Conservation (phyloP, 768 basidiomycete species). For the Saitozyma podzolica region DNA sequence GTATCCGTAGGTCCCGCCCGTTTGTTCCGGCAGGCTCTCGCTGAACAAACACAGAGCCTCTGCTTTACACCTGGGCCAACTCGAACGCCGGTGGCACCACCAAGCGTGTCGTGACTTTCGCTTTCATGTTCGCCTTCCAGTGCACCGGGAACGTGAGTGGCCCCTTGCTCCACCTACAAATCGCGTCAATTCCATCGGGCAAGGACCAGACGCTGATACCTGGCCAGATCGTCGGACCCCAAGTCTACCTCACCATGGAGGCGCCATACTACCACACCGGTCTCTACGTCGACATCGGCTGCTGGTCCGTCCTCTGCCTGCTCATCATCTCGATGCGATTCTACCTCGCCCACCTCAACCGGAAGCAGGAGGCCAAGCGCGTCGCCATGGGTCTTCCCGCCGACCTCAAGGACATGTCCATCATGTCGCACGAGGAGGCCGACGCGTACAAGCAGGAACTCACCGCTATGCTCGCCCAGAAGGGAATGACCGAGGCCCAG, state of each 20-base stretch:
- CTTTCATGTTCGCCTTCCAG: constrained; percentile 21
- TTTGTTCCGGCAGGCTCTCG: background rate
- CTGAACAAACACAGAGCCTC: constrained; percentile 7
- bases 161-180: background rate
- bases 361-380: constrained; percentile 32
- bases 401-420: constrained; percentile 40
- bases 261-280: constrained; percentile 40
- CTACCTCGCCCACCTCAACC: constrained; percentile 39
- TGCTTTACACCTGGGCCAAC: constrained; percentile 37
- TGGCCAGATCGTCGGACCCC: constrained; percentile 32
- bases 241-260: constrained; percentile 41
- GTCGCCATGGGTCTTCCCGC: constrained; percentile 35
- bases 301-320: constrained; percentile 32
- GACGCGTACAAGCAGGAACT: constrained; percentile 38
- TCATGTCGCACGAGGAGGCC: constrained; percentile 43
- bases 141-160: constrained; percentile 37
- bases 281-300: constrained; percentile 45
- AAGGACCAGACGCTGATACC: no score
- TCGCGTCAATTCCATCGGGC: no score
- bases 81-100: constrained; percentile 45
- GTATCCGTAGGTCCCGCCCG: constrained; percentile 17
- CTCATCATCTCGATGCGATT: constrained; percentile 35
- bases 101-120: constrained; percentile 38
- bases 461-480: constrained; percentile 13
- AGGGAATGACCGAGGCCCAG: background rate